A percentile compares a stretch with the other conserved stretches of the same genome.
Conservation (phyloP, 345 rosid species). For the Murraya paniculata region DNA sequence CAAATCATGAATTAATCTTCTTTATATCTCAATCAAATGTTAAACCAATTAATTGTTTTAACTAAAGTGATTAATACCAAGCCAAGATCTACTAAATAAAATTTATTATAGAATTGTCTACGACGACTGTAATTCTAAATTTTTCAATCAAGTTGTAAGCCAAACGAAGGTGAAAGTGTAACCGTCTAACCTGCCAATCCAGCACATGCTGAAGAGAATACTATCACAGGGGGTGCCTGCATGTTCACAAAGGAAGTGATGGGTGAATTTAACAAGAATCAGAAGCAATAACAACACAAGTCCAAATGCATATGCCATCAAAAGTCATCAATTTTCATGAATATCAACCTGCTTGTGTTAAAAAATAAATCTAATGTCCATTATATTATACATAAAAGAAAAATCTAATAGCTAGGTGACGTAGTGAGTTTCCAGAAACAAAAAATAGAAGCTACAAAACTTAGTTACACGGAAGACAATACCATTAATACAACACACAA, state of each 20-base stretch:
- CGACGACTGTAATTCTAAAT: not conserved
- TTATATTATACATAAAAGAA: too few relatives aligned
- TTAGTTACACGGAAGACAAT: too few relatives aligned
- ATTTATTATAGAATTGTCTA: not conserved
- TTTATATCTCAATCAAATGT: not conserved
- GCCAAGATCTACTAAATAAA: not conserved
- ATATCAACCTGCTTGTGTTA: not conserved
- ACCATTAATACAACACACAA: too few relatives aligned
- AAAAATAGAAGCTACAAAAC: too few relatives aligned
- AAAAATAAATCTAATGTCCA: not conserved
- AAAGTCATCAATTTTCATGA: not conserved
- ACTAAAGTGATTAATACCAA: not conserved
- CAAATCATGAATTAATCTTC: not conserved
- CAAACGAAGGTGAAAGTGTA: not conserved
- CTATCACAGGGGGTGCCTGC: conserved; percentile 95
- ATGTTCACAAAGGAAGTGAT: conserved; percentile 16
- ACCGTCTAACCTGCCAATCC: conserved; percentile 68
- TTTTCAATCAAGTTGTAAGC: not conserved
- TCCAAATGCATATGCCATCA: not conserved
- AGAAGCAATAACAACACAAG: not conserved
- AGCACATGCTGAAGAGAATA: conserved; percentile 89
- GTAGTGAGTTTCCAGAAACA: too few relatives aligned
- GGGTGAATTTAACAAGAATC: not conserved
- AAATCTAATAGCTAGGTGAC: too few relatives aligned
- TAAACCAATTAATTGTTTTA: not conserved